Evolutionary conservation across 169 alveolate species (phyloP), one percentile per base, ranked within the genome.

Genomic region (Babesia bigemina): DNA sequence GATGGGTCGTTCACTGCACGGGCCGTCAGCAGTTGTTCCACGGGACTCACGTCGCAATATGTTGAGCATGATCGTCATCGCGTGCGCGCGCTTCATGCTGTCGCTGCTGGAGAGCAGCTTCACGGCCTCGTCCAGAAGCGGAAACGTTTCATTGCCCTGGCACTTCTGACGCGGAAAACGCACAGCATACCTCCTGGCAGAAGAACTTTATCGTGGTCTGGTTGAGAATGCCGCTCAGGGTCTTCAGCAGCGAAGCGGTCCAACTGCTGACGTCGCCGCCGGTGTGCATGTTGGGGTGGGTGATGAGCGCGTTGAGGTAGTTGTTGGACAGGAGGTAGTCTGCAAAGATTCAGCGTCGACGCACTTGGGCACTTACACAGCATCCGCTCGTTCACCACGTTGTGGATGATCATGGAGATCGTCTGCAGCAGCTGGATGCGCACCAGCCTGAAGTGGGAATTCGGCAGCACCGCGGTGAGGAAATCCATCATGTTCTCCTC

Each of bases 231-330:
- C 79, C 66, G 59, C 81, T 62, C 12, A 83, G 24, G 36, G 86
- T 83, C 52, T 83, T 83, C 26, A 83, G 58, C 57, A 83, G 72
- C 19, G 90, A 83, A 0, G 62, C 77, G n/a, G 86, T 61, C 90
- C 90, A 83, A 63, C 83, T 75, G 76, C 85, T 75, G 39, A 83
- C 73, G 57, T 83, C 90, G 33, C 82, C 90, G 45, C 76, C 86
- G 28, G 66, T 44, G 71, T 83, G 75, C 48, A 83, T 55, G 28
- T 75, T 73, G 21, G 67, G 86, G 47, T 47, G 53, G 22, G 81
- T 53, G 44, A 83, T 69, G 33, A 83, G 70, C 33, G 63, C 50
- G 77, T 83, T 75, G 60, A 83, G 16, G 67, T 75, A 73, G 70
- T 83, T 83, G 70, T 83, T 83, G 45, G 83, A 65, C 24, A 83